Evolutionary conservation across 495 filamentous ascomycete genomes (phyloP), one percentile per base, ranked within the genome.

Genomic region (Echria macrotheca): DNA sequence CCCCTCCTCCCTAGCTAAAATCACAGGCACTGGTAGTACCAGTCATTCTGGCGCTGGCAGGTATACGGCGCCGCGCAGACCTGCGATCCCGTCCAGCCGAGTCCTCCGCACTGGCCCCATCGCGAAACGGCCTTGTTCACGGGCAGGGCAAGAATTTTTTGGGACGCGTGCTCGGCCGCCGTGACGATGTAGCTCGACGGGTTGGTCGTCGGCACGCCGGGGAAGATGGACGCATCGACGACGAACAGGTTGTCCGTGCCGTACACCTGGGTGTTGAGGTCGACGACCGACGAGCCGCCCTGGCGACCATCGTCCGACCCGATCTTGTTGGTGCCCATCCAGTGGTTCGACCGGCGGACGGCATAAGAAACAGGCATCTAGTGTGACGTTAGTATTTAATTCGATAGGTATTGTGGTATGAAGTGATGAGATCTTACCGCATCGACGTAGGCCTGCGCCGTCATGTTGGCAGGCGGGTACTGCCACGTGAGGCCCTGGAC

Each of bases 161-260:
- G 41, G 14, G 55, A 25, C 1, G 81, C 81, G 44, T 73, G 73
- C 65, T 84, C 81, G 10, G 78, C 72, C 5, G 69, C 77, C 2
- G 73, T 67, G 40, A 84, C 75, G 49, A 83, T 82, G 55, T 79
- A 74, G 3, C 76, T 69, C 7, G 74, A 71, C 10, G 80, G 81
- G 64, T 84, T 84, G 47, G 73, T 80, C 7, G 77, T 74, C 19
- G 77, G 69, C 47, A 75, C 74, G 32, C 78, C 79, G 0, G 80
- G 80, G 73, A 83, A 83, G 57, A 84, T 79, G 19, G 72, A 77
- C 14, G 72, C 80, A 57, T 84, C 80, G 22, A 84, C 70, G 10
- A 84, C 77, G 52, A 79, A 80, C 47, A 87, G 67, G 67, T 86
- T 87, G 56, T 84, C 77, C 7, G 77, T 85, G 45, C 84, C 84